phyloP scores from a whole-genome alignment of 371 early-diverging fungal species.

The Pancytospora philotis region DNA sequence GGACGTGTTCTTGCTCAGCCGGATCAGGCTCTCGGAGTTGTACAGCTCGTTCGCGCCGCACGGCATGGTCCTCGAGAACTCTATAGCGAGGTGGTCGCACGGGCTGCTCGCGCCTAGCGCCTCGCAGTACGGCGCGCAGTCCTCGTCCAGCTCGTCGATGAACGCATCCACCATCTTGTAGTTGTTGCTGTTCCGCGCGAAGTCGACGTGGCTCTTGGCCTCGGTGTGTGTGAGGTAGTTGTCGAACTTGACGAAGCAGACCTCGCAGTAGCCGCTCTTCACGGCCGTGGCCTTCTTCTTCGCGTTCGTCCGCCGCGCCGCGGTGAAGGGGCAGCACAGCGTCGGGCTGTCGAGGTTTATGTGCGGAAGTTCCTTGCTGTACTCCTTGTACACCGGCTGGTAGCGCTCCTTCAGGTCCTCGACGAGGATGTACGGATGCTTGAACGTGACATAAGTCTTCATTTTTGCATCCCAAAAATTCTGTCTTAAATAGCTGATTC shows the following conservation, averaged over 20 bases:
- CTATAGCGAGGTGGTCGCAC: background rate
- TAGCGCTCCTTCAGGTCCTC: slow-evolving; percentile 53
- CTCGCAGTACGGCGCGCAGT: background rate
- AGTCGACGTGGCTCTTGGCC: slow-evolving; percentile 41
- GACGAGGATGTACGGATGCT: slow-evolving; percentile 56
- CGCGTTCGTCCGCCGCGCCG: slow-evolving; percentile 15
- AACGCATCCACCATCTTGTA: slow-evolving; percentile 54
- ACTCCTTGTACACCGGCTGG: slow-evolving; percentile 57
- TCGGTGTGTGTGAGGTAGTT: slow-evolving; percentile 53
- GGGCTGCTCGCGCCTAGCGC: background rate
- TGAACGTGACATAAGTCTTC: slow-evolving; percentile 56
- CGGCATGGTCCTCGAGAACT: background rate
- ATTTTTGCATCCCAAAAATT: slow-evolving; percentile 17
- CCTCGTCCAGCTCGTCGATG: slow-evolving; percentile 14
- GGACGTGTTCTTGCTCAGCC: background rate
- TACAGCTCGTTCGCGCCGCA: background rate
- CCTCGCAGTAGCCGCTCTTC: slow-evolving; percentile 56
- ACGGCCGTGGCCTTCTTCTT: slow-evolving; percentile 14
- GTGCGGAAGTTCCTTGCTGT: slow-evolving; percentile 34
- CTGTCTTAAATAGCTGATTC: background rate
- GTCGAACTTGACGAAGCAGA: slow-evolving; percentile 51
- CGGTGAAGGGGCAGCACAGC: slow-evolving; percentile 33
- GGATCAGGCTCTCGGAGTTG: background rate
- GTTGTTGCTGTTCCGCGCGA: slow-evolving; percentile 37
- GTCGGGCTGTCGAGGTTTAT: slow-evolving; percentile 34